phyloP scores from a whole-genome alignment of 1,139 yeast species.

The Kodamaea sp. region DNA sequence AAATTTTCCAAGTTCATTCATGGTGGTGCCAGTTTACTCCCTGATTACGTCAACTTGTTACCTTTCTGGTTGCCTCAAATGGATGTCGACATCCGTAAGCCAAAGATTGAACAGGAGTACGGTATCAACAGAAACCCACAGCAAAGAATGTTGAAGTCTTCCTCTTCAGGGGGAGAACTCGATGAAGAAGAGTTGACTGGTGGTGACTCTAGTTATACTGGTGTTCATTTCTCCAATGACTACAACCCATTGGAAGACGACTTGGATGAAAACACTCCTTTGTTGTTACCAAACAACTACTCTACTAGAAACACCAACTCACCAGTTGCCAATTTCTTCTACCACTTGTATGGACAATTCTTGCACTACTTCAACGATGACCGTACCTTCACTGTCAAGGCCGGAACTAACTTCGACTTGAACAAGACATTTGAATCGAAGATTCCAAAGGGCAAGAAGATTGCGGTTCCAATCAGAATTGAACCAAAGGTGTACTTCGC shows the following conservation, averaged over 20 bases:
- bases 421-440: slow-evolving; percentile 46
- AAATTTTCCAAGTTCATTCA: slow-evolving; percentile 96
- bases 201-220: slow-evolving; percentile 36
- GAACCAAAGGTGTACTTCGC: slow-evolving; percentile 88
- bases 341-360: slow-evolving; percentile 38
- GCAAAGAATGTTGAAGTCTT: slow-evolving; percentile 29
- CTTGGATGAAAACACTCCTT: slow-evolving; percentile 45
- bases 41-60: slow-evolving; percentile 76
- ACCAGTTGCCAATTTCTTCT: slow-evolving; percentile 34
- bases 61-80: slow-evolving; percentile 99
- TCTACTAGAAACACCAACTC: slow-evolving; percentile 26
- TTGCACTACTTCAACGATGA: slow-evolving; percentile 60
- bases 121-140: slow-evolving; percentile 49
- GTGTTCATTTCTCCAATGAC: slow-evolving; percentile 50
- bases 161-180: slow-evolving; percentile 51
- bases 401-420: slow-evolving; percentile 76
- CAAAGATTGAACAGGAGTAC: slow-evolving; percentile 63
- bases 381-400: slow-evolving; percentile 71
- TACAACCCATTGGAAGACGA: slow-evolving; percentile 51
- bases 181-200: slow-evolving; percentile 48
- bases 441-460: slow-evolving; percentile 78
- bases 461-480: slow-evolving; percentile 75
- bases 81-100: slow-evolving; percentile 93
- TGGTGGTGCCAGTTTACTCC: slow-evolving; percentile 86
- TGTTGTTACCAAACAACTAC: slow-evolving; percentile 41